These are phyloP conservation scores for Rugonectria rugulosa DNA, from an alignment of 2,329 filamentous ascomycete species.

Conservation along the genomic window DNA sequence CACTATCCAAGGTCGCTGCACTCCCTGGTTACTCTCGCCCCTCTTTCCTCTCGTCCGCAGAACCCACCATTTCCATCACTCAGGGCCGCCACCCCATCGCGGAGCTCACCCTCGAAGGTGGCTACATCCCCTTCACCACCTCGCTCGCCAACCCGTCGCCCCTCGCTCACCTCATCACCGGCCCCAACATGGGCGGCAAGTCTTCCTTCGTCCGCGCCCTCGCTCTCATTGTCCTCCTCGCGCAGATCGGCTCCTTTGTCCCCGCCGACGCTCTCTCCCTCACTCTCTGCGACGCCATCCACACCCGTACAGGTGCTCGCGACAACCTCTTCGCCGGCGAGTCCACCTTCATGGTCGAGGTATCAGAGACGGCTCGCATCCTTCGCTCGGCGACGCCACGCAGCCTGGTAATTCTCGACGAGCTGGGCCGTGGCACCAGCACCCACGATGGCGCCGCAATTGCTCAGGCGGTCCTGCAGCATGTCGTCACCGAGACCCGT, in stretches of 20 bases:
- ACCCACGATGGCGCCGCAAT: conserved; percentile 98
- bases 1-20: conserved; percentile 81
- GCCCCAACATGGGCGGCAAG: conserved; percentile 99
- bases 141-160: conserved; percentile 70
- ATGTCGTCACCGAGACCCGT: conserved; percentile 76
- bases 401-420: conserved; percentile 90
- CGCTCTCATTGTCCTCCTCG: conserved; percentile 90
- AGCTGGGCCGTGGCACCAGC: conserved; percentile 90
- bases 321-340: conserved; percentile 97
- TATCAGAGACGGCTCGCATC: conserved; percentile 91
- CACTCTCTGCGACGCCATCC: conserved; percentile 88
- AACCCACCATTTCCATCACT: conserved; percentile 67
- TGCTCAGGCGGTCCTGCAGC: conserved; percentile 87
- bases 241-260: conserved; percentile 93
- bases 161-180: conserved; percentile 87
- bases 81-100: conserved; percentile 93
- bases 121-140: conserved; percentile 92
- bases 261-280: conserved; percentile 78
- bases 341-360: conserved; percentile 97
- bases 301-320: conserved; percentile 94
- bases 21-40: conserved; percentile 91
- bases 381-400: conserved; percentile 86
- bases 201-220: conserved; percentile 96
- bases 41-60: conserved; percentile 64
- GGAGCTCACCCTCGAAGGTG: conserved; percentile 83